A percentile compares a stretch with the other conserved stretches of the same genome.
Evolutionary conservation across 129 eudicot species (phyloP).

Genomic region (Apium graveolens): DNA sequence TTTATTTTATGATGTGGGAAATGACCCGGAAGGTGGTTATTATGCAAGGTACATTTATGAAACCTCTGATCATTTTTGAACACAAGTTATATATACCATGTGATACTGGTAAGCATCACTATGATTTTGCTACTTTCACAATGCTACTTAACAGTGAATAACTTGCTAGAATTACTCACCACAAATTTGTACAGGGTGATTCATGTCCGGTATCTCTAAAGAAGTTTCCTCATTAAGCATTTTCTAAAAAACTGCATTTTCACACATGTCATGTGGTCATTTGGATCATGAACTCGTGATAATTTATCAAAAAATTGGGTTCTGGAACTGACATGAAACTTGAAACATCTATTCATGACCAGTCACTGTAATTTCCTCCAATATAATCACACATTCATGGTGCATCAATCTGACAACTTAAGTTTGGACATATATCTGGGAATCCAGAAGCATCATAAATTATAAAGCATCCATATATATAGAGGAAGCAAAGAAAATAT

Average conservation of each 20-base stretch:
- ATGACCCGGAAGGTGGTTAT: slow-evolving; percentile 98
- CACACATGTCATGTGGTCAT: not conserved
- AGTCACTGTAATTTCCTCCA: not conserved
- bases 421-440: not conserved
- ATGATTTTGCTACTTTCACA: not conserved
- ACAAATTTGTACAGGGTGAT: not conserved
- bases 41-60: slow-evolving; percentile 66
- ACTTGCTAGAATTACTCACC: not conserved
- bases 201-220: not conserved
- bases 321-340: not conserved
- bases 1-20: slow-evolving; percentile 88
- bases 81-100: not conserved
- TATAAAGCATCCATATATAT: not conserved
- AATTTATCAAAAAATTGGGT: not conserved
- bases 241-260: not conserved
- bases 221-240: not conserved
- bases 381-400: not conserved
- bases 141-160: not conserved
- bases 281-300: not conserved
- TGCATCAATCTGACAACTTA: not conserved
- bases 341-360: not conserved
- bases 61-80: not conserved
- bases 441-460: not conserved
- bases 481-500: not conserved
- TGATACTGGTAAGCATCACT: not conserved